These are phyloP conservation scores for Nigrograna mackinnonii DNA, from an alignment of 2,329 filamentous ascomycete genomes.

Conservation along the genomic window DNA sequence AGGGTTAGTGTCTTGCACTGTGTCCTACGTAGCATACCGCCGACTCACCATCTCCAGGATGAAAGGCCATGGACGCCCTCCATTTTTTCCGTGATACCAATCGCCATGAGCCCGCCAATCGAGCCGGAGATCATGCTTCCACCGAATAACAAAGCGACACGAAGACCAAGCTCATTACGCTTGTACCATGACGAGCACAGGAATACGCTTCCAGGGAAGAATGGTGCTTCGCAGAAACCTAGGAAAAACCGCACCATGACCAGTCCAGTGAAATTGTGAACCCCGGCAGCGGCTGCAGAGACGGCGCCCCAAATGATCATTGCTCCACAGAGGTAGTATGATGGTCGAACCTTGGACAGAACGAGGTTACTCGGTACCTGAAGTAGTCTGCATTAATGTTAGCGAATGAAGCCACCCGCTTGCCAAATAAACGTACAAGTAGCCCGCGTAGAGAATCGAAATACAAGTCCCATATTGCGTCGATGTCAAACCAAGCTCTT, in stretches of 20 bases:
- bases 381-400: too few relatives aligned
- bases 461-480: constrained; percentile 24
- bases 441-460: constrained; percentile 61
- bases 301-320: constrained; percentile 12
- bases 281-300: constrained; percentile 2
- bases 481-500: constrained; percentile 22
- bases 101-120: constrained; percentile 57
- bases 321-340: constrained; percentile 51
- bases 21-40: too few relatives aligned
- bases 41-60: neutral
- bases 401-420: too few relatives aligned
- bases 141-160: constrained; percentile 58
- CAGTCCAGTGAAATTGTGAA: constrained; percentile 8
- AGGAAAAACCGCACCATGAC: constrained; percentile 11
- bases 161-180: constrained; percentile 57
- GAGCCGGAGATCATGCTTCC: constrained; percentile 48
- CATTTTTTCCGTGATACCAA: constrained; percentile 49
- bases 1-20: too few relatives aligned
- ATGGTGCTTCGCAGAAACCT: constrained; percentile 15
- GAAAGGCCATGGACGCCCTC: neutral
- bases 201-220: constrained; percentile 4
- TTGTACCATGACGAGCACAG: constrained; percentile 51
- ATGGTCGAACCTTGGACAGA: constrained; percentile 57
- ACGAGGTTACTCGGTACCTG: constrained; percentile 63
- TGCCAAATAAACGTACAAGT: too few relatives aligned